Evolutionary conservation across 345 rosid species (phyloP).

Genomic region (Brassica cretica): DNA sequence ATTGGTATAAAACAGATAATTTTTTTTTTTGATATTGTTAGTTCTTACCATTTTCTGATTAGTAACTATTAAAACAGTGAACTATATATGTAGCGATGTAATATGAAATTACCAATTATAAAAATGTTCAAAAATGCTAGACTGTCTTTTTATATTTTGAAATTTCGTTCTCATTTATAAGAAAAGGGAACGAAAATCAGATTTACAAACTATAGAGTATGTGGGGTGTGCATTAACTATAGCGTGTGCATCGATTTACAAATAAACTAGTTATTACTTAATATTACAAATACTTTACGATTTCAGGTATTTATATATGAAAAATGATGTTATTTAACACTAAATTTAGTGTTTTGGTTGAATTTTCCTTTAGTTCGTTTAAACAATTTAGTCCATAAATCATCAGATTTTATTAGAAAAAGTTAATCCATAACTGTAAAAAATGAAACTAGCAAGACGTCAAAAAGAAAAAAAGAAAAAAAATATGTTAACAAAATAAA

Average conservation of each 20-base stretch:
- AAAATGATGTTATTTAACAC: too few relatives aligned
- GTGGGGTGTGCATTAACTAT: too few relatives aligned
- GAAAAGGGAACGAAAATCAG: neutral
- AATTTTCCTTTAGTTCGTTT: too few relatives aligned
- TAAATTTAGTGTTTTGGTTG: too few relatives aligned
- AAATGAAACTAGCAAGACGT: too few relatives aligned
- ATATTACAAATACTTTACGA: neutral
- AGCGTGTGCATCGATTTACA: neutral
- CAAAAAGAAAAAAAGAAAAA: too few relatives aligned
- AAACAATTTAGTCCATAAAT: too few relatives aligned
- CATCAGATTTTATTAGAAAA: too few relatives aligned
- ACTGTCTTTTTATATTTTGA: neutral
- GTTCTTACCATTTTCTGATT: neutral
- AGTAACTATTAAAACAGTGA: neutral
- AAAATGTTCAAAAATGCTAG: neutral
- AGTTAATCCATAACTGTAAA: too few relatives aligned
- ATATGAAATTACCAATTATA: neutral
- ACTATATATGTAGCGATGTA: neutral
- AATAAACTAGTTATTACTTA: too few relatives aligned
- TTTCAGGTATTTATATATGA: neutral
- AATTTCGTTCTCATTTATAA: neutral
- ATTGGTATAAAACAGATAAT: neutral
- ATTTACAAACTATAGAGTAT: too few relatives aligned
- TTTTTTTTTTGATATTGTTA: neutral
- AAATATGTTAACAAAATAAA: neutral